Evolutionary conservation across 495 filamentous ascomycete species (phyloP), one percentile per base, ranked within the genome.

Genomic region (Immersiella caudata): DNA sequence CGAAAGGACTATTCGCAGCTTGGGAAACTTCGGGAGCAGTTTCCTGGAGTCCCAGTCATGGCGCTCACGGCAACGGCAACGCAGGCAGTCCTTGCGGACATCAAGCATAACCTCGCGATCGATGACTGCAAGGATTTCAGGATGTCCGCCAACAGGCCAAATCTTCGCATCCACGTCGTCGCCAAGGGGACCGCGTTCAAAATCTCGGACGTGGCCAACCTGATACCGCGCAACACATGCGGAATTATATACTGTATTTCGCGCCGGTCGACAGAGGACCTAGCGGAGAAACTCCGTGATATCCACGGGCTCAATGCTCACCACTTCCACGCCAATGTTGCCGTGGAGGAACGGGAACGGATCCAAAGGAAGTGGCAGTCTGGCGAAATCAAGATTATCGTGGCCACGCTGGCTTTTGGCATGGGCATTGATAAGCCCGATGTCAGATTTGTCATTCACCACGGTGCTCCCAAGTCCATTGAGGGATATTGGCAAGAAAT

Each of bases 401-500:
- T 99, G 27, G 96, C 95, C n/a, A 99, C 95, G 0, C 97, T 98
- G 76, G 95, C 95, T 27, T 99, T 99, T 75, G 95, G 95, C 11
- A 99, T 99, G 95, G 95, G 95, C 18, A 98, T 99, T 63, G 95
- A 99, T 79, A 99, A 99, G 76, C 85, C 93, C 0, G 90, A 99
- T 76, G 94, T 99, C 46, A 91, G 95, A 14, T 97, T 94, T 70
- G 93, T 99, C 50, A 93, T 99, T 33, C 95, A 99, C 76, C 88
- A 96, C 71, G 90, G 86, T 20, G 83, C 97, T 7, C 95, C 95
- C 0, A 97, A 97, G 78, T 96, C 92, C 71, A 82, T 99, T n/a
- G 95, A 99, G 77, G 96, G 94, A 0, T 99, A 99, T 74, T 97
- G 97, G 71, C 95, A 99, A 73, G 96, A 99, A 73, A 99, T 94